A percentile compares a stretch with the other conserved stretches of the same genome.
Conservation (phyloP, 768 basidiomycete genomes). For the Leccinum subgranulosum region DNA sequence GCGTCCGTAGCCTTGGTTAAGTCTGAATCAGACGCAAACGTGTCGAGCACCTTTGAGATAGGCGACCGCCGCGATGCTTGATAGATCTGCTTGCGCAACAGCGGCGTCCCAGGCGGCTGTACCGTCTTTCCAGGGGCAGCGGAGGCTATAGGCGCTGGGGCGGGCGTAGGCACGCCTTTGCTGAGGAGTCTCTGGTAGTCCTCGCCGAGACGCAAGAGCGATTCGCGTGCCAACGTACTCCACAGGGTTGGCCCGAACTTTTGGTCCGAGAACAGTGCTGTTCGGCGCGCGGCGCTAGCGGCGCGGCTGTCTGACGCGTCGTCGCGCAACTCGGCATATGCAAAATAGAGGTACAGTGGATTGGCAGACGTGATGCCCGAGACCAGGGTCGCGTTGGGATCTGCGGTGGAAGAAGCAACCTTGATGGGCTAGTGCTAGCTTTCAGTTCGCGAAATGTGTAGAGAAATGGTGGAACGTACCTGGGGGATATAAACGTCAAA, state of each 20-base stretch:
- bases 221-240: conserved; percentile 55
- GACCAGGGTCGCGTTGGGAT: conserved; percentile 55
- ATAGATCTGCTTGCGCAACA: conserved; percentile 39
- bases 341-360: conserved; percentile 55
- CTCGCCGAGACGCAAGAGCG: conserved; percentile 56
- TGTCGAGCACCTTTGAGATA: conserved; percentile 48
- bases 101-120: conserved; percentile 35
- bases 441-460: conserved; percentile 1
- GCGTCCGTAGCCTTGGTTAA: conserved; percentile 49
- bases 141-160: conserved; percentile 16
- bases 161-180: conserved; percentile 42
- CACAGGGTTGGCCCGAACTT: conserved; percentile 64
- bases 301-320: conserved; percentile 45
- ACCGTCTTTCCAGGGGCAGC: conserved; percentile 25
- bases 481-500: conserved; percentile 61
- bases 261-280: conserved; percentile 64
- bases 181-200: conserved; percentile 69
- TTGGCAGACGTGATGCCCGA: conserved; percentile 61
- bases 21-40: conserved; percentile 59
- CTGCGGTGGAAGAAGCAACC: conserved; percentile 43
- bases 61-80: conserved; percentile 47
- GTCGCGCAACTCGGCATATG: conserved; percentile 59
- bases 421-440: conserved; percentile 41
- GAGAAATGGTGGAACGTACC: conserved; percentile 30
- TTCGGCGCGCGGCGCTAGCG: conserved; percentile 42